Percentiles rank a stretch among this genome's conserved stretches.
Conservation (phyloP, 257 asterid genomes). For the Ilex aquifolium region DNA sequence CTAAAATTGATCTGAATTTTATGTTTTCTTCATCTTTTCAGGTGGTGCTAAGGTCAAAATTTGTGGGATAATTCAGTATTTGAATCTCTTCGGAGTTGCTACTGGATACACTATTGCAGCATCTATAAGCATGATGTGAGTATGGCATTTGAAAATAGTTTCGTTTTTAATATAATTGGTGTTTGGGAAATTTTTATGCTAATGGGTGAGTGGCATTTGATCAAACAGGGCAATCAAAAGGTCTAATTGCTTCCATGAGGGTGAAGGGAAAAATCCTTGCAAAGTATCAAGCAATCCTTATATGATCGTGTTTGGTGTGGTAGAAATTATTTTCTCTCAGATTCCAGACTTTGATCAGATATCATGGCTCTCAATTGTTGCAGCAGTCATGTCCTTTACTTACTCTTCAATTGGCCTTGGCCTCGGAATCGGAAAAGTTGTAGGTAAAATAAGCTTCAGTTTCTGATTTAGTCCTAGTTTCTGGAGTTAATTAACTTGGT, state of each 20-base stretch:
- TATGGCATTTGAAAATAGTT: background rate
- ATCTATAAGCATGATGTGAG: slow-evolving; percentile 57
- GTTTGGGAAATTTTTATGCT: background rate
- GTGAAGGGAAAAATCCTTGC: slow-evolving; percentile 35
- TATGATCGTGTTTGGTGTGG: slow-evolving; percentile 44
- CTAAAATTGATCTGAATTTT: background rate
- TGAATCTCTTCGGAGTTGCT: slow-evolving; percentile 88
- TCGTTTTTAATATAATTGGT: background rate
- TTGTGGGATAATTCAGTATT: slow-evolving; percentile 85
- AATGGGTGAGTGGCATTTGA: background rate
- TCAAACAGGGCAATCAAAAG: slow-evolving; percentile 39
- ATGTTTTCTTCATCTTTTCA: slow-evolving; percentile 19
- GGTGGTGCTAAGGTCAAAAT: slow-evolving; percentile 84
- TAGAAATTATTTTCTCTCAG: slow-evolving; percentile 41
- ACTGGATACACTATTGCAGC: slow-evolving; percentile 89
- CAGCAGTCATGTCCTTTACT: slow-evolving; percentile 54
- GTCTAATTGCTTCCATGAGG: slow-evolving; percentile 39
- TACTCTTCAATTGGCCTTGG: slow-evolving; percentile 52
- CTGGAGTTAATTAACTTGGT: too few relatives aligned
- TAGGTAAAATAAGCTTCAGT: slow-evolving; percentile 22
- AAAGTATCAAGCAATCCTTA: slow-evolving; percentile 37
- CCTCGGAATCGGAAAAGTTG: slow-evolving; percentile 46
- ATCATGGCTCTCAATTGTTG: slow-evolving; percentile 52
- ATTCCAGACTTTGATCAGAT: slow-evolving; percentile 51
- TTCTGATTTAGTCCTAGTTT: too few relatives aligned